Evolutionary conservation across 257 asterid genomes (phyloP), one percentile per base, ranked within the genome.

Genomic region (Solanum chmielewskii): DNA sequence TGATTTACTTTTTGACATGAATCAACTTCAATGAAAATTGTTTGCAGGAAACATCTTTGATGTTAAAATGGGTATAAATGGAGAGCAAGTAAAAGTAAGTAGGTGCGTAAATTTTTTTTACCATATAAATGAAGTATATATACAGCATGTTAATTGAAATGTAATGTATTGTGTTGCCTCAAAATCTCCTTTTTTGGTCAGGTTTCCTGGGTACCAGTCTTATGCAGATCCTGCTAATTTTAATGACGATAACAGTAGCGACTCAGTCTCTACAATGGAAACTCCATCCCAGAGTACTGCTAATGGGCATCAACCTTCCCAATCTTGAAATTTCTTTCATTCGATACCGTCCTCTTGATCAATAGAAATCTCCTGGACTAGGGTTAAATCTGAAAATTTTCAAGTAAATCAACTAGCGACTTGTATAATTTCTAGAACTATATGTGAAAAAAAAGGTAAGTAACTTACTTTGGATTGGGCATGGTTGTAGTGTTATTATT

Each of bases 21-120:
- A 86, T 69, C 11, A 39, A 66, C 59, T 74, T 74, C 75, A n/a
- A 83, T 70, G 68, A 45, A 89, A 45, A 71, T 39, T 91, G 83
- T 87, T 49, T 88, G 86, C 93, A 94, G 97, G 98, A 89, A 95
- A 95, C 69, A 93, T 95, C 87, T 94, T 91, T 73, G 98, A 95
- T 47, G 97, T 94, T 86, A 95, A 92, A 92, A 94, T 93, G 97
- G 94, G 91, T 66, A 92, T 91, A 33, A 96, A 95, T 64, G 97
- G 98, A 14, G 94, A 94, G 88, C 91, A 94, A 83, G 92, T 92
- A 29, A 94, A 93, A 47, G 97, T 96, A 71, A 92, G 98, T 95
- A 96, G 96, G 98, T 95, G 89, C 31, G 85, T 31, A 70, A 66
- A 18, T n/a, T 64, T 5, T 18, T 31, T 66, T 64, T 84, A 62